Percentiles rank a stretch among this genome's conserved stretches.
Conservation (phyloP, 192 early-diverging fungal species). For the Backusella liffmaniae region DNA sequence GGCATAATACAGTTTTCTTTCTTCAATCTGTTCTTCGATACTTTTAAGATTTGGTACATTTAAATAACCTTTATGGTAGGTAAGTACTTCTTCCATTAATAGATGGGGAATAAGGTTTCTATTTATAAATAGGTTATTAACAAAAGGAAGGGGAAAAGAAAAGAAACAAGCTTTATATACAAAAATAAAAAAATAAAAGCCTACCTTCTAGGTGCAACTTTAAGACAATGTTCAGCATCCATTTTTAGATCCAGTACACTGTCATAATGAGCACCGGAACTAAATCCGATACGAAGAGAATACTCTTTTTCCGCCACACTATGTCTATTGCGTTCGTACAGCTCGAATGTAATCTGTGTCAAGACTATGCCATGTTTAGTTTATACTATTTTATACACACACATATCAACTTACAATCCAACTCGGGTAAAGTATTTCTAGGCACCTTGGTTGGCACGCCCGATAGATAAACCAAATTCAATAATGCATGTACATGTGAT, state of each 20-base stretch:
- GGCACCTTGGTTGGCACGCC: conserved; percentile 75
- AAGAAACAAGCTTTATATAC: background rate
- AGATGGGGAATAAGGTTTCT: conserved; percentile 87
- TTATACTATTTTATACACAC: background rate
- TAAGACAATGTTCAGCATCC: conserved; percentile 80
- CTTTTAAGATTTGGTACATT: conserved; percentile 40
- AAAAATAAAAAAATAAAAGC: background rate
- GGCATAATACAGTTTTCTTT: conserved; percentile 33
- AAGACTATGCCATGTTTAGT: conserved; percentile 52
- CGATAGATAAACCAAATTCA: conserved; percentile 88
- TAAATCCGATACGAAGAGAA: conserved; percentile 87
- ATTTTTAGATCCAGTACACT: conserved; percentile 87
- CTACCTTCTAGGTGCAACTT: conserved; percentile 76
- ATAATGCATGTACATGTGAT: conserved; percentile 88
- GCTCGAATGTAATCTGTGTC: conserved; percentile 96
- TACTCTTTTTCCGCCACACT: conserved; percentile 68
- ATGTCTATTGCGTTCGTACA: conserved; percentile 80
- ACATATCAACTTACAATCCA: conserved; percentile 73
- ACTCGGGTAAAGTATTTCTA: conserved; percentile 70
- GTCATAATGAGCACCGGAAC: conserved; percentile 89
- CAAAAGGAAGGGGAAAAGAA: too few relatives aligned
- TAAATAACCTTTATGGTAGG: conserved; percentile 54
- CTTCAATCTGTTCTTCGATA: conserved; percentile 38
- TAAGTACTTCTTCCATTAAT: conserved; percentile 69
- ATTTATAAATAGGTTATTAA: background rate